Evolutionary conservation across 2,329 filamentous ascomycete species (phyloP).

Genomic region (Phoma sp.): DNA sequence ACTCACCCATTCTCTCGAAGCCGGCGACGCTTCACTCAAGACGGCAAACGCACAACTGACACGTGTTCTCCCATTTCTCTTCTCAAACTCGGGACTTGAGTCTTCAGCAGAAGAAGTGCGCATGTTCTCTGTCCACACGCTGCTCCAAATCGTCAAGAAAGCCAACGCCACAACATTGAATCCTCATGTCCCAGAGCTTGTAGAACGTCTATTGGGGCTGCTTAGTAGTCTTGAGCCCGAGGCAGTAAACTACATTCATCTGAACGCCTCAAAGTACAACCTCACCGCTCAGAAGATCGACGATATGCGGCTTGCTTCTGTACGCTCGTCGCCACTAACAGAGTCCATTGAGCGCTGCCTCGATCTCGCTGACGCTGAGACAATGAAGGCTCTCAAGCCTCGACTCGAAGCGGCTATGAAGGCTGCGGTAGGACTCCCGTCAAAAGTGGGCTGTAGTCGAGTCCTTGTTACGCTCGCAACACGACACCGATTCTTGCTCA

Average conservation of each 20-base stretch:
- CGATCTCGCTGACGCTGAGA: constrained; percentile 77
- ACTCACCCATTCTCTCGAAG: constrained; percentile 83
- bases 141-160: constrained; percentile 89
- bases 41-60: constrained; percentile 80
- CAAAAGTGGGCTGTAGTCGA: constrained; percentile 88
- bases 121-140: constrained; percentile 75
- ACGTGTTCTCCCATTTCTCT: constrained; percentile 85
- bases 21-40: constrained; percentile 69
- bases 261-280: constrained; percentile 83
- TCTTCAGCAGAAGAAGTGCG: constrained; percentile 88
- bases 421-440: constrained; percentile 85
- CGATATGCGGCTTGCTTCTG: constrained; percentile 78
- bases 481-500: constrained; percentile 75
- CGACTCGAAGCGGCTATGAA: constrained; percentile 81
- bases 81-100: constrained; percentile 88
- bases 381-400: constrained; percentile 76
- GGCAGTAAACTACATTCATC: constrained; percentile 88
- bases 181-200: constrained; percentile 79
- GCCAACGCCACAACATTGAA: constrained; percentile 75
- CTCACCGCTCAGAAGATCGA: constrained; percentile 90
- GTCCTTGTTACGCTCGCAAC: constrained; percentile 86
- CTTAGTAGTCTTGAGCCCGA: constrained; percentile 89
- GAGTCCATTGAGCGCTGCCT: constrained; percentile 90
- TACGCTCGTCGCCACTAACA: constrained; percentile 86
- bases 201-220: constrained; percentile 79